phyloP scores from a whole-genome alignment of 169 alveolate genomes.

The Cryptosporidium sp. region DNA sequence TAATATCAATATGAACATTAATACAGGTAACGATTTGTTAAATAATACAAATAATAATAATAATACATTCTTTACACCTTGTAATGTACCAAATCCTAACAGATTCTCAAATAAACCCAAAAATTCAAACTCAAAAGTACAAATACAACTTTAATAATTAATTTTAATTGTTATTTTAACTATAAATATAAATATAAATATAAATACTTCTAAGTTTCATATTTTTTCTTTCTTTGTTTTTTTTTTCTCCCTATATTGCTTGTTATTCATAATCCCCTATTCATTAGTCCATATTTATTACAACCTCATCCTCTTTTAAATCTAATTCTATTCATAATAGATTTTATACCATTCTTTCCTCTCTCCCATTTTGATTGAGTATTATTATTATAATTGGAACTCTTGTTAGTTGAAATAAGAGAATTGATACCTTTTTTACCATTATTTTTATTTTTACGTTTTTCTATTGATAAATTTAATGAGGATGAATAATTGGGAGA shows the following conservation, averaged over 20 bases:
- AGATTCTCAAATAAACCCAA: slow-evolving; percentile 62
- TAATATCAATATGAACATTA: neutral
- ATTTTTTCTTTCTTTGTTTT: no score
- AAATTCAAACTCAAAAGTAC: slow-evolving; percentile 23
- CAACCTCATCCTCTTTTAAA: neutral
- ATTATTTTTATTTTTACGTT: no score
- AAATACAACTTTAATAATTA: slow-evolving; percentile 43
- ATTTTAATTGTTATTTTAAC: neutral
- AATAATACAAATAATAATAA: neutral
- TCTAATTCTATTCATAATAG: neutral
- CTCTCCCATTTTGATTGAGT: neutral
- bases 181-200: neutral
- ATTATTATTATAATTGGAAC: neutral
- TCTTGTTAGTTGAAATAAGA: no score
- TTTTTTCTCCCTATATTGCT: neutral
- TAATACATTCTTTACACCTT: slow-evolving; percentile 24
- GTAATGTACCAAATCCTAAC: slow-evolving; percentile 51
- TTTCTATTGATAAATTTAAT: no score
- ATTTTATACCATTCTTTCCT: neutral
- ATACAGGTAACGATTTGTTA: neutral
- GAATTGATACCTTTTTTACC: no score
- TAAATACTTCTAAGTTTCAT: no score
- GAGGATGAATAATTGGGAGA: no score
- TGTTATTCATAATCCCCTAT: no score
- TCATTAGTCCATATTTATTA: no score